Evolutionary conservation across 192 early-diverging fungal genomes (phyloP), one percentile per base, ranked within the genome.

Genomic region (Coemansia sp.): DNA sequence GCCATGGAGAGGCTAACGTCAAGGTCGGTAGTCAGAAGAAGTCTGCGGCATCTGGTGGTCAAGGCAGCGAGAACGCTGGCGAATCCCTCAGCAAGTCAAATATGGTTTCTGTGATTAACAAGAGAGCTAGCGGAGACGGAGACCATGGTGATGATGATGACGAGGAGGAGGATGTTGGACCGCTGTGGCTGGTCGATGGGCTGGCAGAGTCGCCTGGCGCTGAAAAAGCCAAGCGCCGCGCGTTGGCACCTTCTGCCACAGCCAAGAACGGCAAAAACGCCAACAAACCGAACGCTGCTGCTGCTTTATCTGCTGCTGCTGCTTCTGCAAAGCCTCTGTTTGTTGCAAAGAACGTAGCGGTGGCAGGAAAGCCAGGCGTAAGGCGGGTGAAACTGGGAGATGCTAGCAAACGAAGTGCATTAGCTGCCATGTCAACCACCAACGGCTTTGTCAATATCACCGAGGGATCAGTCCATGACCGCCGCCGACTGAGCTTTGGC

Each of bases 381-480:
- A 67, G 58, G 60, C 50, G 32, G 2, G 48, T 63, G 17, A 78
- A 70, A 60, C 48, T 75, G 60, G 72, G 72, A 16, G 51, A 59
- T 12, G 61, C 34, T 12, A 63, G 57, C 31, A 60, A 59, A 57
- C 57, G 36, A 48, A 57, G 20, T 38, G 33, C n/a, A 12, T 48
- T 17, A 34, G 33, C 42, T 0, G 2, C 25, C 0, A 12, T 31
- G 34, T 4, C 30, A 16, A 33, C 33, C 10, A 32, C 10, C 4
- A 34, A 22, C 34, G 14, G 8, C 4, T 59, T 59, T 59, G 18
- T 48, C 34, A 45, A 10, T 10, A 51, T 51, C 20, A 80, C 77
- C 8, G 77, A 75, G 56, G 77, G 77, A 22, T 80, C 77, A 0
- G 77, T 80, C 16, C 77, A 80, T 50, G 77, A 80, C 63, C 69